phyloP scores from a whole-genome alignment of 1,284 basidiomycete genomes.

The Naganishia albida region DNA sequence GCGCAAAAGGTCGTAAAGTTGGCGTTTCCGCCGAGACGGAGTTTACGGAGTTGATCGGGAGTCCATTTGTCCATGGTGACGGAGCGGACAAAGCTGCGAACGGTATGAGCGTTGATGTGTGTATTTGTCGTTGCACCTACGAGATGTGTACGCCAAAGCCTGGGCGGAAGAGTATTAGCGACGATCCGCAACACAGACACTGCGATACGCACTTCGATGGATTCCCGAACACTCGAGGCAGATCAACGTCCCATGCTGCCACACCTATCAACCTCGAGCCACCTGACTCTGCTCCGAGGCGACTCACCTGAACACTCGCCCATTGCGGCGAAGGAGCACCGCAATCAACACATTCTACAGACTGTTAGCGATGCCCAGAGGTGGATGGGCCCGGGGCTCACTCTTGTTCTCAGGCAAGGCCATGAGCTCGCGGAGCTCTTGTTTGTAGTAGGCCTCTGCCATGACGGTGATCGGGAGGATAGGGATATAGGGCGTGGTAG shows the following conservation, averaged over 20 bases:
- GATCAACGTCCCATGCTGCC: constrained; percentile 70
- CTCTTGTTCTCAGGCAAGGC: constrained; percentile 71
- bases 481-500: not conserved
- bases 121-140: constrained; percentile 29
- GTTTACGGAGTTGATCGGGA: constrained; percentile 80
- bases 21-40: constrained; percentile 86
- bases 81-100: constrained; percentile 79
- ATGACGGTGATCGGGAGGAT: constrained; percentile 45
- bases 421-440: constrained; percentile 66
- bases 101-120: constrained; percentile 9
- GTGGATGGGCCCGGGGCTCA: constrained; percentile 40
- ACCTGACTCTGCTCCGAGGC: constrained; percentile 57
- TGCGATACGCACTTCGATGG: constrained; percentile 70
- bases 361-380: not conserved
- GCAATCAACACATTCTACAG: constrained; percentile 71
- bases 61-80: constrained; percentile 97
- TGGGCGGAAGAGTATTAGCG: not conserved
- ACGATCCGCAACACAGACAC: not conserved
- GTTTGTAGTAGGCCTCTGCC: constrained; percentile 69
- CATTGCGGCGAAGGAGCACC: constrained; percentile 84
- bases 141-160: constrained; percentile 68
- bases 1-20: constrained; percentile 76
- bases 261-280: constrained; percentile 34
- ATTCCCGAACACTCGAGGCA: constrained; percentile 88
- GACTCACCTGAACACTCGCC: constrained; percentile 64